Percentiles rank a stretch among this genome's conserved stretches.
Evolutionary conservation across 1,284 basidiomycete species (phyloP).

Genomic region (Meripilus lineatus): DNA sequence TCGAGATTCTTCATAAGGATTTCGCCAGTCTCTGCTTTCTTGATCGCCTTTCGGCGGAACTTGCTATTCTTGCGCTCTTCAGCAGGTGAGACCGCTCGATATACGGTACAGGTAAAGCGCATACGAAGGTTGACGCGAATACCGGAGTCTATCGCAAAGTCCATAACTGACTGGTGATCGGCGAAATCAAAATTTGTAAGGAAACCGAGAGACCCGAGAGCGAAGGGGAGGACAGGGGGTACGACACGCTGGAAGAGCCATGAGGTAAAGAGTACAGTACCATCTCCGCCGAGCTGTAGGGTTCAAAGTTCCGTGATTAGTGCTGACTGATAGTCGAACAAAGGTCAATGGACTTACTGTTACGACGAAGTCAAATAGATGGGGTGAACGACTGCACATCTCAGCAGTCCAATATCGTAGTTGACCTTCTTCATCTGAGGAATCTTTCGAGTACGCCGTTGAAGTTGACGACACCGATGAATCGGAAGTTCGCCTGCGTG

Average conservation of each 20-base stretch:
- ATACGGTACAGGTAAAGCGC: slow-evolving; percentile 99
- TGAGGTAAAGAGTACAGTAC: slow-evolving; percentile 97
- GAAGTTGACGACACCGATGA: slow-evolving; percentile 56
- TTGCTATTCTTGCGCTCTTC: slow-evolving; percentile 52
- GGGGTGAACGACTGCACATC: slow-evolving; percentile 90
- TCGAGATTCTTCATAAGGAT: slow-evolving; percentile 91
- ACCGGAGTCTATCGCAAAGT: slow-evolving; percentile 86
- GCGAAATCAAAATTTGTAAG: slow-evolving; percentile 97
- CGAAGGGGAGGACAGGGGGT: slow-evolving; percentile 95
- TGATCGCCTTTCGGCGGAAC: slow-evolving; percentile 81
- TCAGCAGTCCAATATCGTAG: slow-evolving; percentile 96
- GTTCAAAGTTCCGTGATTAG: background rate
- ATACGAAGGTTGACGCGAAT: slow-evolving; percentile 98
- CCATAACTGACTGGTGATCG: slow-evolving; percentile 84
- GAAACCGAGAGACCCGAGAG: slow-evolving; percentile 97
- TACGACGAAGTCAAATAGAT: slow-evolving; percentile 97
- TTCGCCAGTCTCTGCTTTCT: slow-evolving; percentile 88
- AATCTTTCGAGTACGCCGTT: slow-evolving; percentile 13
- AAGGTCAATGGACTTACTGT: slow-evolving; percentile 57
- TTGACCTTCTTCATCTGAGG: slow-evolving; percentile 62
- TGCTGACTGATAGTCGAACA: too few species aligned
- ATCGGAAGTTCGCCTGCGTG: slow-evolving; percentile 65
- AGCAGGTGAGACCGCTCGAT: slow-evolving; percentile 78
- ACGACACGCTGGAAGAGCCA: slow-evolving; percentile 99
- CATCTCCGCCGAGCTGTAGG: slow-evolving; percentile 88